Percentiles rank a stretch among this genome's conserved stretches.
Conservation (phyloP, 306 rosid genomes). For the Lithocarpus polystachyus region DNA sequence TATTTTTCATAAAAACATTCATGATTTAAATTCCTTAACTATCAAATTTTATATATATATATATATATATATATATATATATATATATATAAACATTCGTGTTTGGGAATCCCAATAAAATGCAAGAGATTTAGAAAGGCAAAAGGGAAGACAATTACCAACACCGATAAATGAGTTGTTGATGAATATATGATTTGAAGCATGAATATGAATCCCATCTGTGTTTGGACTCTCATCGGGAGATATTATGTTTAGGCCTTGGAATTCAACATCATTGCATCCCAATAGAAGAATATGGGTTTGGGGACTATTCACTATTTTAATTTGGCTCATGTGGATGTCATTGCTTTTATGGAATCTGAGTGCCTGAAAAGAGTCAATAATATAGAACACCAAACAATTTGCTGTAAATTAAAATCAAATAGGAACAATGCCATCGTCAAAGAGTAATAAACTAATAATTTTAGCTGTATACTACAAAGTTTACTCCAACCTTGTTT, state of each 20-base stretch:
- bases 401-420: background rate
- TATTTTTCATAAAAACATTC: no score
- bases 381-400: background rate
- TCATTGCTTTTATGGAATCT: background rate
- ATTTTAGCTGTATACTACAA: no score
- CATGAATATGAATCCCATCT: conserved; percentile 4
- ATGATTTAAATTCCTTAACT: no score
- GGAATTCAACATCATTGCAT: background rate
- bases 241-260: background rate
- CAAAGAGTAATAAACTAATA: background rate
- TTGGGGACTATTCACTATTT: background rate
- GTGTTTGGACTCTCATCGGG: background rate
- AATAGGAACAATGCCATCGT: no score
- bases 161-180: background rate
- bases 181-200: background rate
- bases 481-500: no score
- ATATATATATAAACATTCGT: no score
- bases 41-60: no score
- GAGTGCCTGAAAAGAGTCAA: background rate
- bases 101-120: no score
- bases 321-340: background rate
- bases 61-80: no score
- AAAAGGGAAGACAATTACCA: background rate
- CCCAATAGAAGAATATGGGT: background rate
- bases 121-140: no score